Conservation (phyloP, 1,139 yeast species). For the Taphrina populina region DNA sequence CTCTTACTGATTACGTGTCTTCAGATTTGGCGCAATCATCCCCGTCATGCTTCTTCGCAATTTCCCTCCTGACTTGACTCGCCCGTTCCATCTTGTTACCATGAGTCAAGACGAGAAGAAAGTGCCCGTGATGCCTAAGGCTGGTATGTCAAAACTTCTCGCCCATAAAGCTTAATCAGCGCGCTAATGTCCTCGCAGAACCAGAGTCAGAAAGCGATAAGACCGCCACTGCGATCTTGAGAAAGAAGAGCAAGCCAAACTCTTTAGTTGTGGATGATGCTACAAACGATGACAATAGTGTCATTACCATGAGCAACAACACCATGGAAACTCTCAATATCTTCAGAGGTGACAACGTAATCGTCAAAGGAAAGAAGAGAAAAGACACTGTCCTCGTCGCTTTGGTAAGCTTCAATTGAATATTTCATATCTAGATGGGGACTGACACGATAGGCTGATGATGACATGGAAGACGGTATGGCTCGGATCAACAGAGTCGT, state of each 20-base stretch:
- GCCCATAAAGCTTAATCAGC: too few species aligned
- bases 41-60: not conserved
- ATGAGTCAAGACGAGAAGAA: slow-evolving; percentile 19
- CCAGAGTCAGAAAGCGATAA: slow-evolving; percentile 32
- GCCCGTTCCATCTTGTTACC: not conserved
- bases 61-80: too few species aligned
- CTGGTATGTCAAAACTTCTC: not conserved
- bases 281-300: slow-evolving; percentile 93
- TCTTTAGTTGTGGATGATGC: slow-evolving; percentile 93
- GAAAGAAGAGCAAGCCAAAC: slow-evolving; percentile 97
- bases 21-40: not conserved
- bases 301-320: slow-evolving; percentile 87
- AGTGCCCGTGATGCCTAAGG: slow-evolving; percentile 28
- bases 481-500: slow-evolving; percentile 94
- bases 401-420: slow-evolving; percentile 44
- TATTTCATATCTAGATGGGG: not conserved
- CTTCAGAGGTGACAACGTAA: slow-evolving; percentile 96
- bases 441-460: slow-evolving; percentile 60
- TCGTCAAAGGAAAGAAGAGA: slow-evolving; percentile 97
- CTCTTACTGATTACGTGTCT: slow-evolving; percentile 21
- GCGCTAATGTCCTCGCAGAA: too few species aligned
- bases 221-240: slow-evolving; percentile 87
- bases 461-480: slow-evolving; percentile 93
- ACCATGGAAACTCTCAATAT: slow-evolving; percentile 94
- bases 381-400: slow-evolving; percentile 97